phyloP scores from a whole-genome alignment of 2,329 filamentous ascomycete genomes.

The Leptodontidium sp. region DNA sequence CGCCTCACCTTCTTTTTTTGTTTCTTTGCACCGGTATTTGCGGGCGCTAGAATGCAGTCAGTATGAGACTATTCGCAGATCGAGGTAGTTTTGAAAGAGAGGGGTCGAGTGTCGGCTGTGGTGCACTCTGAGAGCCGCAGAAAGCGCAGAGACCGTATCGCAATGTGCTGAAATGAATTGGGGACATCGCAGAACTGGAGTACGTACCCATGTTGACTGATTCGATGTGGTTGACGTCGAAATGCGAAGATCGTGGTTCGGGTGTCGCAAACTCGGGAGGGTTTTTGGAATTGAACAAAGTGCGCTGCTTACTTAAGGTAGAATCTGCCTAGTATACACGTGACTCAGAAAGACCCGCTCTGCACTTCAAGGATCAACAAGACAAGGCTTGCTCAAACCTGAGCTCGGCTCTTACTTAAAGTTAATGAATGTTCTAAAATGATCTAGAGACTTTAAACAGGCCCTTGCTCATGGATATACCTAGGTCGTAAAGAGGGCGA shows the following conservation, averaged over 20 bases:
- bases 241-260: conserved; percentile 23
- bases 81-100: conserved; percentile 2
- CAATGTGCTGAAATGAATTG: not conserved
- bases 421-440: too few relatives aligned
- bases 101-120: not conserved
- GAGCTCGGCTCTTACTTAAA: too few relatives aligned
- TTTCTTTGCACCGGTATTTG: conserved; percentile 76
- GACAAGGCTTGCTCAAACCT: too few relatives aligned
- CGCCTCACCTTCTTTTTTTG: conserved; percentile 73
- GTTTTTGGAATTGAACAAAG: not conserved
- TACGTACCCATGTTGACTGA: conserved; percentile 37
- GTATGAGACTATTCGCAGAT: conserved; percentile 16
- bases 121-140: not conserved
- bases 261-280: not conserved
- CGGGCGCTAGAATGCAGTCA: conserved; percentile 53
- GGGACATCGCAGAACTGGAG: not conserved
- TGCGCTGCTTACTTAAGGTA: not conserved
- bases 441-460: too few relatives aligned
- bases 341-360: too few relatives aligned
- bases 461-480: too few relatives aligned
- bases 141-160: not conserved
- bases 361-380: too few relatives aligned
- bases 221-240: conserved; percentile 32
- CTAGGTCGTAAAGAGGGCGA: too few relatives aligned
- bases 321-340: too few relatives aligned